These are phyloP conservation scores for Solanum raphanifolium DNA, from an alignment of 257 asterid species.

Conservation along the genomic window DNA sequence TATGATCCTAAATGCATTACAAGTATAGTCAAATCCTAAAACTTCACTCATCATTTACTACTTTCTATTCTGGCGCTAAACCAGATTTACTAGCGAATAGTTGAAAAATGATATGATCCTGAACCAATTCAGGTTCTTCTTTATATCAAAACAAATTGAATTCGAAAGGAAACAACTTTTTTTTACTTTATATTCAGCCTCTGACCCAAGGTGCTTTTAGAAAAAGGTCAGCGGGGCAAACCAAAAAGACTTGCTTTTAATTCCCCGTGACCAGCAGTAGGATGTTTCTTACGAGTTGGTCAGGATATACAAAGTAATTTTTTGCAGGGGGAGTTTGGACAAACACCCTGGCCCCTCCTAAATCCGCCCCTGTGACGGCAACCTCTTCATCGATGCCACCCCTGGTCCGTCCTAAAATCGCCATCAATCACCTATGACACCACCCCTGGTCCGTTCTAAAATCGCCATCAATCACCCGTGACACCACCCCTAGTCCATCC, in stretches of 20 bases:
- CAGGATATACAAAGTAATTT: neutral
- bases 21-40: neutral
- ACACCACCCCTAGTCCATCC: neutral
- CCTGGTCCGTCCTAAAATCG: too few relatives aligned
- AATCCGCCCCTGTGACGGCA: neutral
- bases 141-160: too few relatives aligned
- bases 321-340: neutral
- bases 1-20: neutral
- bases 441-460: neutral
- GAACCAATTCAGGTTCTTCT: too few relatives aligned
- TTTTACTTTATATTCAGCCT: too few relatives aligned
- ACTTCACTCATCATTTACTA: neutral
- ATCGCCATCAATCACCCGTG: accelerated
- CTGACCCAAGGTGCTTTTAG: too few relatives aligned
- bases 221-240: too few relatives aligned
- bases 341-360: neutral
- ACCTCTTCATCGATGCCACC: neutral
- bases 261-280: neutral
- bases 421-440: too few relatives aligned
- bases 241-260: too few relatives aligned
- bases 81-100: too few relatives aligned
- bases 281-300: neutral
- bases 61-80: too few relatives aligned
- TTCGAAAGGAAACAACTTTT: too few relatives aligned
- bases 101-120: too few relatives aligned